A percentile compares a stretch with the other conserved stretches of the same genome.
Evolutionary conservation across 768 basidiomycete genomes (phyloP).

Genomic region (Xerocomellus chrysenteron): DNA sequence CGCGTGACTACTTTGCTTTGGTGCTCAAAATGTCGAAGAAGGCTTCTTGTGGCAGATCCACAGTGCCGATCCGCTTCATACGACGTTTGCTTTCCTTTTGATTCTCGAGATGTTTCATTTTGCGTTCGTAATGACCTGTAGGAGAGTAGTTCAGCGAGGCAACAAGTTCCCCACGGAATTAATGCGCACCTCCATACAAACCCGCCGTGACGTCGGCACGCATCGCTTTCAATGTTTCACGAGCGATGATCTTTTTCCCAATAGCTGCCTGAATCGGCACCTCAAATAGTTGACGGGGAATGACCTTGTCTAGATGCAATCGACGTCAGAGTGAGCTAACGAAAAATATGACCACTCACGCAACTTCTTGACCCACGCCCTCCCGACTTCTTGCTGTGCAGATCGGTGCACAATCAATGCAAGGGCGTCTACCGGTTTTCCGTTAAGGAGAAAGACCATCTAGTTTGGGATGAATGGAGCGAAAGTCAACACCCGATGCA

Average conservation of each 20-base stretch:
- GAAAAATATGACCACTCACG: conserved; percentile 50
- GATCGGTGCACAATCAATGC: conserved; percentile 89
- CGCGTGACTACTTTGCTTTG: conserved; percentile 35
- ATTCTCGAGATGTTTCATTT: conserved; percentile 82
- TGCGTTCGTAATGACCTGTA: conserved; percentile 86
- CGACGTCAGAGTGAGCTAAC: background rate
- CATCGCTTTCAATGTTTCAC: conserved; percentile 83
- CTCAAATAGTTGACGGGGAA: conserved; percentile 91
- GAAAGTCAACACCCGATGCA: background rate
- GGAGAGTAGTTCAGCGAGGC: background rate
- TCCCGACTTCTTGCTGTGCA: conserved; percentile 68
- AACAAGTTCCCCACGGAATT: background rate
- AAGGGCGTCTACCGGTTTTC: conserved; percentile 88
- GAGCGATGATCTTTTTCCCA: conserved; percentile 82
- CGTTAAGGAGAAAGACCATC: conserved; percentile 91
- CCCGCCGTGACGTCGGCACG: conserved; percentile 94
- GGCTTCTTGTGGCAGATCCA: conserved; percentile 92
- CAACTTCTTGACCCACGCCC: conserved; percentile 88
- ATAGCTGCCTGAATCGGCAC: conserved; percentile 93
- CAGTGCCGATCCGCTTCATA: conserved; percentile 85
- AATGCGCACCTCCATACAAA: conserved; percentile 73
- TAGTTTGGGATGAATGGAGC: conserved; percentile 30
- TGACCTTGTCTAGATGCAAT: conserved; percentile 68
- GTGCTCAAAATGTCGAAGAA: conserved; percentile 87
- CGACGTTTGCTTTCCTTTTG: conserved; percentile 92